Base-by-base conservation (phyloP, 1,284 basidiomycete species). In the Laetiporus sulphureus region DNA sequence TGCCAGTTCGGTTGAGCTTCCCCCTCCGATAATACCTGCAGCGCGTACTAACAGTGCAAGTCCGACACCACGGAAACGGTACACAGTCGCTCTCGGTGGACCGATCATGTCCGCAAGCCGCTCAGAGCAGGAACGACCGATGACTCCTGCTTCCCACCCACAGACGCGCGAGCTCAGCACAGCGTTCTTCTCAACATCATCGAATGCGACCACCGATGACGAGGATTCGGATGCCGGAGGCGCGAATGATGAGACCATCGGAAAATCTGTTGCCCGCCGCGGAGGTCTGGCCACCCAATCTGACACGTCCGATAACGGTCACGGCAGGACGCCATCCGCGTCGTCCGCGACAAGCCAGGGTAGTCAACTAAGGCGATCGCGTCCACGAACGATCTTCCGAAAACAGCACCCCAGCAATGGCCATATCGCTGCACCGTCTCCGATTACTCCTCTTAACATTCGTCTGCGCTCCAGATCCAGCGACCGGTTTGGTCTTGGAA, bases 61-160 rank as follows among this genome's bases (percentile, higher is more conserved):
- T 49, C 84, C 84, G 1, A 85, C 83, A 0, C 83, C 84, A 1
- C 65, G 82, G 35, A 90, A 90, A 54, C 69, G 87, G 25, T 89
- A 90, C 56, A 89, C 87, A 0, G 84, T 89, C 33, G 85, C 87
- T 1, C 69, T 90, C 0, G 86, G 86, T 12, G 77, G 73, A 4
- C 80, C 81, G 0, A 77, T 83, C 45, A 69, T 73, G 37, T 66
- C 70, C 6, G 70, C 32, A 53, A 67, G 60, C 42, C 54, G 61
- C 8, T 61, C 58, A 12, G 47, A 49, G 10, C 40, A 31, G 20
- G 32, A 49, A 6, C 42, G 47, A 27, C 49, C 40, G 18, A 46
- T 45, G 21, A 50, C 58, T 15, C 50, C 57, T 5, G 55, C 50
- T 19, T 49, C 49, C 23, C 54, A 41, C 42, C 44, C 47, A 15